Conservation (phyloP, 306 rosid species). For the Carpinus viminea region DNA sequence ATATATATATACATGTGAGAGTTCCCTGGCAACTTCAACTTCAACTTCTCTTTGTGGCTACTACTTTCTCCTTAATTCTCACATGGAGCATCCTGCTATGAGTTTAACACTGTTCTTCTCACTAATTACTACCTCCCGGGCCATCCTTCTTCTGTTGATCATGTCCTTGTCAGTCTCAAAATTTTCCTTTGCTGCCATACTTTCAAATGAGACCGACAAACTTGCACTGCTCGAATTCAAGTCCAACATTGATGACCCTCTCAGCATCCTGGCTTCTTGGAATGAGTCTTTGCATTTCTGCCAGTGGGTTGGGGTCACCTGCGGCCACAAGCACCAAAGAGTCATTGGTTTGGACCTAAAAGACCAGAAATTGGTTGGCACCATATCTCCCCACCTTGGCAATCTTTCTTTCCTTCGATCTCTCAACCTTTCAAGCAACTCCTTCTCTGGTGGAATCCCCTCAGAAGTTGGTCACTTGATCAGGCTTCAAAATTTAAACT, state of each 20-base stretch:
- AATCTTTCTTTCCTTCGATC: constrained; percentile 1
- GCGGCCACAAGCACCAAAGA: constrained; percentile 10
- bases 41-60: no score
- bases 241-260: constrained; percentile 3
- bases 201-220: constrained; percentile 8
- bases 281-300: constrained; percentile 21
- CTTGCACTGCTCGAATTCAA: constrained; percentile 16
- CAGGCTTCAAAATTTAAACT: no score
- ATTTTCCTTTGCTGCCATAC: no score
- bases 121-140: no score
- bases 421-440: neutral
- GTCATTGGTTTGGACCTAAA: constrained; percentile 6
- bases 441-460: neutral
- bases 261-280: constrained; percentile 2
- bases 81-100: no score
- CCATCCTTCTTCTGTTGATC: no score
- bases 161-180: no score
- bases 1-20: no score
- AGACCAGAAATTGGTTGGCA: neutral
- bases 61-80: no score
- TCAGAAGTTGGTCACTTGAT: no score
- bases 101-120: no score
- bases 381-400: constrained; percentile 12
- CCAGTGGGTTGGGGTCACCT: constrained; percentile 20
- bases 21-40: no score